Base-by-base conservation (phyloP, 768 basidiomycete genomes). In the Royoungia palumana region DNA sequence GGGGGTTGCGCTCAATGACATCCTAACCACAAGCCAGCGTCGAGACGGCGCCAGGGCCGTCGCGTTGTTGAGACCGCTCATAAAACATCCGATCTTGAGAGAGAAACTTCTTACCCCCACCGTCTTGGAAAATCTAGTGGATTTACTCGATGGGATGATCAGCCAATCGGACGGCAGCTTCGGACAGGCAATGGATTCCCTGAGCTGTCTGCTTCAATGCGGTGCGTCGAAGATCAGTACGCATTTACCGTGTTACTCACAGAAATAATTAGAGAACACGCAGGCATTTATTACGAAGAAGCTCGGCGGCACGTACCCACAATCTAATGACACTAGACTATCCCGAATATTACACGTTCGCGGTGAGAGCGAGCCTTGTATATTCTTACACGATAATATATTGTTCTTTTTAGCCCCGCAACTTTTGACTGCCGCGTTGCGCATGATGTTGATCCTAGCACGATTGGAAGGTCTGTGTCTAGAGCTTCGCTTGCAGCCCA, bases 111-210 rank as follows among this genome's bases (percentile, higher is more conserved):
- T 60, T 35, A 50, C 52, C 6, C 0, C n/a, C 0, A 41, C 46
- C 1, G 41, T 51, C 21, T 41, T 57, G 36, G 16, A 49, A 1
- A 47, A 2, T 6, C 41, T 60, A 14, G 39, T 60, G 24, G 4
- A 28, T 2, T 24, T 61, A 7, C 40, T 60, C 9, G 59, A 60
- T 36, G 12, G 1, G n/a, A 47, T 51, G 13, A 6, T 54, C 13
- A 7, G 6, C 0, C 27, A 50, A 34, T 32, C 35, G 0, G 46
- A n/a, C 9, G 32, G 19, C 2, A 49, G 44, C 17, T 60, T 61
- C 22, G 41, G 35, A 24, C 56, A 47, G 32, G 59, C 48, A 17
- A 61, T 61, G 59, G 48, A 61, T 5, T 44, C 50, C 17, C 19
- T 61, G 35, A 40, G 20, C 14, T 54, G 48, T 13, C 20, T 61